Percentiles rank a stretch among this genome's conserved stretches.
phyloP scores from a whole-genome alignment of 1,284 basidiomycete species.

The Leccinum ponderosum region DNA sequence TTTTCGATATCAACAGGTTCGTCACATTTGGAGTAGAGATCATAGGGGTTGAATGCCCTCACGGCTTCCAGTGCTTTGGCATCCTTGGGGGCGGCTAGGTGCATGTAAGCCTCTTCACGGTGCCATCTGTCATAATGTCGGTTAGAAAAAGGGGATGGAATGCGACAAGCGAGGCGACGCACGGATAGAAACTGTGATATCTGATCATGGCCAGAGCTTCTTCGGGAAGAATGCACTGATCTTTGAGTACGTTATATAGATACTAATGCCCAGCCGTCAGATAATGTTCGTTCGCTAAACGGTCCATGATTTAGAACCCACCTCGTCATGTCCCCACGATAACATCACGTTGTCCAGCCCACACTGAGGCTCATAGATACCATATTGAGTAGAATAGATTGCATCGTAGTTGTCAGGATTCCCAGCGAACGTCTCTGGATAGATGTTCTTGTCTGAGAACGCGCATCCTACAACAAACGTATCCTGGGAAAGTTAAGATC shows the following conservation, averaged over 20 bases:
- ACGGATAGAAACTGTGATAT: slow-evolving; percentile 93
- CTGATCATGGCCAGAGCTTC: slow-evolving; percentile 91
- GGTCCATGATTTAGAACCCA: slow-evolving; percentile 24
- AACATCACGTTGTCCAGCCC: slow-evolving; percentile 91
- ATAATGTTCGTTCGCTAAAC: slow-evolving; percentile 2
- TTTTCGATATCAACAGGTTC: slow-evolving; percentile 60
- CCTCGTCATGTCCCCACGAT: slow-evolving; percentile 90
- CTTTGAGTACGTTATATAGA: slow-evolving; percentile 74
- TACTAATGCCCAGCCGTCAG: slow-evolving; percentile 48
- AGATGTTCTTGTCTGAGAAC: slow-evolving; percentile 83
- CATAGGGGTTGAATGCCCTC: slow-evolving; percentile 85
- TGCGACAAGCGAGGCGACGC: slow-evolving; percentile 25
- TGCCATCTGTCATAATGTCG: slow-evolving; percentile 60
- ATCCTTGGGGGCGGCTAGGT: slow-evolving; percentile 76
- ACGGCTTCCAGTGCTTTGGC: slow-evolving; percentile 63
- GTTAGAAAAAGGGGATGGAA: slow-evolving; percentile 4
- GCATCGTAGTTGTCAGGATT: slow-evolving; percentile 78
- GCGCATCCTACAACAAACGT: slow-evolving; percentile 88
- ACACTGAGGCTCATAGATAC: slow-evolving; percentile 83
- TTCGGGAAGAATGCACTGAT: slow-evolving; percentile 76
- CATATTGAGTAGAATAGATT: slow-evolving; percentile 78
- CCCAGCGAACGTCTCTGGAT: slow-evolving; percentile 78
- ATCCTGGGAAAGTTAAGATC: slow-evolving; percentile 49
- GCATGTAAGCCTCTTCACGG: slow-evolving; percentile 78
- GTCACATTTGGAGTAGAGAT: slow-evolving; percentile 89